These are phyloP conservation scores for Monosporozyma unispora DNA, from an alignment of 805 yeast species.

Conservation along the genomic window DNA sequence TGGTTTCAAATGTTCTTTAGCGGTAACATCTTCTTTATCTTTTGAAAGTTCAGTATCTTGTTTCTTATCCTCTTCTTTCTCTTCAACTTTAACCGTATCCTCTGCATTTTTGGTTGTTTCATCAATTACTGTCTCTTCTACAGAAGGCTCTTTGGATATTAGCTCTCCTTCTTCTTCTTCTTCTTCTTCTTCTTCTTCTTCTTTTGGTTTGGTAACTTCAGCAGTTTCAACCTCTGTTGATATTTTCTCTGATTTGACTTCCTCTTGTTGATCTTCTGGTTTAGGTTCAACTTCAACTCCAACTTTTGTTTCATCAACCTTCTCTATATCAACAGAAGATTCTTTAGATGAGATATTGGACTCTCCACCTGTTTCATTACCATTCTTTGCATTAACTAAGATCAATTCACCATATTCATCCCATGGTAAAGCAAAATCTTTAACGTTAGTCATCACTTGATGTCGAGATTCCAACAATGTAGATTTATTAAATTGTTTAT, in stretches of 20 bases:
- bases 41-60: neutral
- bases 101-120: too few species aligned
- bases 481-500: neutral
- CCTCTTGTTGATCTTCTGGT: neutral
- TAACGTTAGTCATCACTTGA: conserved; percentile 4
- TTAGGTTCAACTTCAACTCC: neutral
- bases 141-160: too few species aligned
- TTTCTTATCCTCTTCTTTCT: neutral
- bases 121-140: too few species aligned
- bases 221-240: neutral
- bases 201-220: neutral
- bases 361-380: conserved; percentile 2
- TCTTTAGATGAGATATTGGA: neutral
- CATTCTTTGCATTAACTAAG: conserved; percentile 30
- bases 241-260: neutral
- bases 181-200: too few species aligned
- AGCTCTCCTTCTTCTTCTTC: neutral
- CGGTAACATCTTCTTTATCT: too few species aligned
- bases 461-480: neutral
- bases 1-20: neutral
- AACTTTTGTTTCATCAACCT: neutral
- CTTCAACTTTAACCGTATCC: neutral
- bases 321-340: neutral
- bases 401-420: conserved; percentile 37
- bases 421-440: conserved; percentile 37